A percentile compares a stretch with the other conserved stretches of the same genome.
These are phyloP conservation scores for Bipolaris gigantea DNA, from an alignment of 2,329 filamentous ascomycete genomes.

Conservation along the genomic window DNA sequence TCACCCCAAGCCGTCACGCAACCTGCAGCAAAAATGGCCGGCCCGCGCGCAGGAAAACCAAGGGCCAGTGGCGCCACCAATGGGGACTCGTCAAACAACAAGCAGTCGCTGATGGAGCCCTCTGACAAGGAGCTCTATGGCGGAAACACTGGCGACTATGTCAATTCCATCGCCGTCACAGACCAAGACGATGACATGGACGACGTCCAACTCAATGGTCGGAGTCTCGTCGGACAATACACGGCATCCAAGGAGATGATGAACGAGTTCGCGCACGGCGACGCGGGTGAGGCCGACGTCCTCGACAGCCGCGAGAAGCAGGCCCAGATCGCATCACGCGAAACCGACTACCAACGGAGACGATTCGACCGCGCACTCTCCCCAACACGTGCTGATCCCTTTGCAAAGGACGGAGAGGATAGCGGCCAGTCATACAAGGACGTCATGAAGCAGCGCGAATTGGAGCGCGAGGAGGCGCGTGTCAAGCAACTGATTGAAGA, in stretches of 20 bases:
- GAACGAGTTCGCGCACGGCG: conserved; percentile 88
- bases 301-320: conserved; percentile 84
- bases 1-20: conserved; percentile 14
- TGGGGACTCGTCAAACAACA: conserved; percentile 79
- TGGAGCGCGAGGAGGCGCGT: conserved; percentile 91
- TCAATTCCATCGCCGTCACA: conserved; percentile 79
- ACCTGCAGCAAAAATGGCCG: conserved; percentile 41
- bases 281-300: conserved; percentile 89
- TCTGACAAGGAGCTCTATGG: conserved; percentile 87
- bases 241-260: conserved; percentile 90
- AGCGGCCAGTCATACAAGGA: conserved; percentile 85
- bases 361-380: conserved; percentile 83
- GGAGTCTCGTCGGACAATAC: conserved; percentile 89
- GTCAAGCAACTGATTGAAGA: conserved; percentile 79
- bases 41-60: conserved; percentile 60
- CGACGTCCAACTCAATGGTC: conserved; percentile 65
- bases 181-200: conserved; percentile 79
- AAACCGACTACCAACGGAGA: conserved; percentile 97
- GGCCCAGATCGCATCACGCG: conserved; percentile 85
- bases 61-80: conserved; percentile 77
- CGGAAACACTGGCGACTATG: conserved; percentile 75
- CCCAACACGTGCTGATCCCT: conserved; percentile 82
- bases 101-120: conserved; percentile 85
- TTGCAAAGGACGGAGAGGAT: conserved; percentile 72
- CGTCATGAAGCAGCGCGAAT: conserved; percentile 84